A percentile compares a stretch with the other conserved stretches of the same genome.
Conservation (phyloP, 495 filamentous ascomycete species). For the Penicillium roqueforti region DNA sequence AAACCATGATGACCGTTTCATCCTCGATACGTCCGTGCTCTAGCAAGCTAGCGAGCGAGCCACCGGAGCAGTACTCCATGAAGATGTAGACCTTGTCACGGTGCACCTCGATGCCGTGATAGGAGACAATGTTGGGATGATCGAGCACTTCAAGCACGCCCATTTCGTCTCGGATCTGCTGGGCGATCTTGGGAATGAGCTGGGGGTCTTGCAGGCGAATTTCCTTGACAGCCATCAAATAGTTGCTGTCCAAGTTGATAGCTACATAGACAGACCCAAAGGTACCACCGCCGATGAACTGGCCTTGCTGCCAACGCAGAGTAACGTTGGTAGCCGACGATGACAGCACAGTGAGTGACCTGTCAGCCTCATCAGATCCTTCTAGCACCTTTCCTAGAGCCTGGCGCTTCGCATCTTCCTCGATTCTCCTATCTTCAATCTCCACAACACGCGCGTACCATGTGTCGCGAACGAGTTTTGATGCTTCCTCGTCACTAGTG, state of each 20-base stretch:
- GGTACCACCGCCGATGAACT: constrained; percentile 93
- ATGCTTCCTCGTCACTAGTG: constrained; percentile 81
- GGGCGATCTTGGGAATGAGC: constrained; percentile 86
- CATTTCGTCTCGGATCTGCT: constrained; percentile 96
- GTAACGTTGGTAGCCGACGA: constrained; percentile 92
- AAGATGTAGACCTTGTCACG: constrained; percentile 99
- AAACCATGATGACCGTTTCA: constrained; percentile 97
- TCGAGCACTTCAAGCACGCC: constrained; percentile 89
- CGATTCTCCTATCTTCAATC: constrained; percentile 72
- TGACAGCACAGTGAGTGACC: constrained; percentile 87
- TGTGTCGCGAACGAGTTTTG: constrained; percentile 64
- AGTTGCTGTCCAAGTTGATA: constrained; percentile 92
- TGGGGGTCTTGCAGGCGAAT: constrained; percentile 96
- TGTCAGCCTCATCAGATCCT: constrained; percentile 89
- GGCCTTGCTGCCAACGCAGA: constrained; percentile 95
- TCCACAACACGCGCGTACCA: constrained; percentile 64
- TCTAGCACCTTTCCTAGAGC: constrained; percentile 86
- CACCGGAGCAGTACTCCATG: constrained; percentile 98
- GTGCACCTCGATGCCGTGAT: constrained; percentile 97
- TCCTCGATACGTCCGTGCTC: constrained; percentile 98
- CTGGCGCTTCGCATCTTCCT: constrained; percentile 82
- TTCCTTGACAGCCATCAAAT: constrained; percentile 97
- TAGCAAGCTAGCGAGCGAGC: constrained; percentile 82
- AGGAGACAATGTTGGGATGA: constrained; percentile 95
- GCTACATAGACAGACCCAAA: constrained; percentile 97